A percentile compares a stretch with the other conserved stretches of the same genome.
Conservation (phyloP, 352 stramenopile species). For the Pythium folliculosum region DNA sequence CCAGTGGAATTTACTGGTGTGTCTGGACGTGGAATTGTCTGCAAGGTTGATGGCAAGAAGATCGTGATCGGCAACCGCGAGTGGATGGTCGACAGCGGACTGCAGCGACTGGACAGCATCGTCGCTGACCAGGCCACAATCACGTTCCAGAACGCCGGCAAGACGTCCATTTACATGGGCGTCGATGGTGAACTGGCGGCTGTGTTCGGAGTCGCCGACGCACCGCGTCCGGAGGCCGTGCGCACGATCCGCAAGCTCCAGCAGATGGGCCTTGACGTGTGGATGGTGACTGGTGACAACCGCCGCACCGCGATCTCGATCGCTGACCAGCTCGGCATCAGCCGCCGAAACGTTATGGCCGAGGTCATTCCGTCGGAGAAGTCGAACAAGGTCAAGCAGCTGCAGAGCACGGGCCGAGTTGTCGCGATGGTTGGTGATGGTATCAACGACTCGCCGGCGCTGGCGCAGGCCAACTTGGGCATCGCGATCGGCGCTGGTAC, state of each 20-base stretch:
- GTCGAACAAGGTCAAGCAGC: constrained; percentile 88
- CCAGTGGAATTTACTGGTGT: constrained; percentile 80
- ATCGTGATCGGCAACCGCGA: constrained; percentile 93
- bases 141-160: constrained; percentile 88
- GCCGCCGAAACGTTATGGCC: constrained; percentile 91
- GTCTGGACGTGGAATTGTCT: constrained; percentile 88
- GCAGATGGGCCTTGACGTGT: constrained; percentile 93
- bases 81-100: constrained; percentile 84
- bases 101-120: constrained; percentile 72
- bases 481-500: constrained; percentile 96
- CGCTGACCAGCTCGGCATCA: constrained; percentile 93
- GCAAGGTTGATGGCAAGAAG: constrained; percentile 61
- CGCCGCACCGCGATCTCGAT: constrained; percentile 92
- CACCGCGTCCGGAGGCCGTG: constrained; percentile 90
- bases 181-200: constrained; percentile 76
- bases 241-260: constrained; percentile 90
- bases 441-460: constrained; percentile 98
- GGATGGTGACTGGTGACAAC: constrained; percentile 99
- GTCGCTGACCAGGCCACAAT: constrained; percentile 71
- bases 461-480: constrained; percentile 97
- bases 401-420: constrained; percentile 86
- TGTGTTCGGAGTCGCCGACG: constrained; percentile 85
- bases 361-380: constrained; percentile 97
- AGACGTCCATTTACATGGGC: constrained; percentile 96
- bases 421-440: constrained; percentile 98